These are phyloP conservation scores for Salix viminalis DNA, from an alignment of 345 rosid species.

Conservation along the genomic window DNA sequence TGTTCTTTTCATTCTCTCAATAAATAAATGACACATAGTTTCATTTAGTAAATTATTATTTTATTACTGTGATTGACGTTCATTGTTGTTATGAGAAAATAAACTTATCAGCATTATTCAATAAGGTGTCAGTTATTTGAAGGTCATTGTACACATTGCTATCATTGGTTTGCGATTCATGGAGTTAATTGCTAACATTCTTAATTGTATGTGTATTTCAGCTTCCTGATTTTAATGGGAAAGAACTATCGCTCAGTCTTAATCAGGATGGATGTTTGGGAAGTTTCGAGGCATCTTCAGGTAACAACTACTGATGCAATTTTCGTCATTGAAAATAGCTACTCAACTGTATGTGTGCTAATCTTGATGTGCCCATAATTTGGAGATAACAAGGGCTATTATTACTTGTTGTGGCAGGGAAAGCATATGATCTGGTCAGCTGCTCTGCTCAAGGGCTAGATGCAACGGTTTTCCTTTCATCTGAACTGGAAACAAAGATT, in stretches of 20 bases:
- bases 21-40: no score
- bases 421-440: conserved; percentile 51
- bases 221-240: conserved; percentile 59
- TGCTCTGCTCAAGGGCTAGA: conserved; percentile 44
- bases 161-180: not conserved
- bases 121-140: no score
- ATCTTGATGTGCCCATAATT: not conserved
- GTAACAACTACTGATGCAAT: conserved; percentile 21
- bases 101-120: no score
- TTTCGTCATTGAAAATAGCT: not conserved
- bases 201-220: conserved; percentile 19
- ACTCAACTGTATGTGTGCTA: not conserved
- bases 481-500: conserved; percentile 42
- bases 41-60: no score
- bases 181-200: not conserved
- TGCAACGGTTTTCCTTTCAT: conserved; percentile 52
- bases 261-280: conserved; percentile 47
- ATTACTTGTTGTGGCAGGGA: conserved; percentile 41
- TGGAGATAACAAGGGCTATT: not conserved
- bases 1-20: not conserved
- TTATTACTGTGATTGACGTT: no score
- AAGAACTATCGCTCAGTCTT: conserved; percentile 44
- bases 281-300: conserved; percentile 53
- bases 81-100: no score
- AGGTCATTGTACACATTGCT: not conserved